A percentile compares a stretch with the other conserved stretches of the same genome.
Evolutionary conservation across 2,329 filamentous ascomycete species (phyloP).

Genomic region (Clonostachys rhizophaga): DNA sequence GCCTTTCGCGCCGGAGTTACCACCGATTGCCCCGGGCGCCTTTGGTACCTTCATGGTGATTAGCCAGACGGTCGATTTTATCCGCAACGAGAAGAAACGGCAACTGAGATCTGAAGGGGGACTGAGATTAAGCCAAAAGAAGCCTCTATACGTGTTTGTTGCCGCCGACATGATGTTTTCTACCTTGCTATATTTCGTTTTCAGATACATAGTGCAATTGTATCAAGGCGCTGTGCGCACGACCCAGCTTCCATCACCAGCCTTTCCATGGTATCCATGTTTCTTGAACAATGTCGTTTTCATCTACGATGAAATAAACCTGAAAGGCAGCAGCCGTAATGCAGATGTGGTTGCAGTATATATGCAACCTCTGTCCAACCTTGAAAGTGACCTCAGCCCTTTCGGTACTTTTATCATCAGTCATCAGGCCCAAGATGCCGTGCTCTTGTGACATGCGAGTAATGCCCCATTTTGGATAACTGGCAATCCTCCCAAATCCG

Average conservation of each 20-base stretch:
- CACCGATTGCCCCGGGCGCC: too few species aligned
- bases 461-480: constrained; percentile 20
- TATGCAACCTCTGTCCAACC: constrained; percentile 22
- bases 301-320: constrained; percentile 27
- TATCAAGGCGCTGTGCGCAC: neutral
- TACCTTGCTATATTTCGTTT: too few species aligned
- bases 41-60: too few species aligned
- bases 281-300: constrained; percentile 21
- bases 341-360: constrained; percentile 26
- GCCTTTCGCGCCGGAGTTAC: too few species aligned
- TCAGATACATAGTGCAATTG: too few species aligned
- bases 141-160: too few species aligned
- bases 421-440: constrained; percentile 21
- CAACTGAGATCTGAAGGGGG: too few species aligned
- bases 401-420: neutral
- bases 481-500: constrained; percentile 21
- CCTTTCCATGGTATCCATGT: constrained; percentile 32
- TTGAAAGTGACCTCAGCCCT: constrained; percentile 16
- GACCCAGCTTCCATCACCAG: neutral
- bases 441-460: constrained; percentile 30
- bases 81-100: too few species aligned
- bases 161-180: too few species aligned
- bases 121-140: too few species aligned
- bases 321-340: constrained; percentile 28
- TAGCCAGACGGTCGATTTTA: too few species aligned